phyloP scores from a whole-genome alignment of 768 basidiomycete genomes.

The Calocybe indica region DNA sequence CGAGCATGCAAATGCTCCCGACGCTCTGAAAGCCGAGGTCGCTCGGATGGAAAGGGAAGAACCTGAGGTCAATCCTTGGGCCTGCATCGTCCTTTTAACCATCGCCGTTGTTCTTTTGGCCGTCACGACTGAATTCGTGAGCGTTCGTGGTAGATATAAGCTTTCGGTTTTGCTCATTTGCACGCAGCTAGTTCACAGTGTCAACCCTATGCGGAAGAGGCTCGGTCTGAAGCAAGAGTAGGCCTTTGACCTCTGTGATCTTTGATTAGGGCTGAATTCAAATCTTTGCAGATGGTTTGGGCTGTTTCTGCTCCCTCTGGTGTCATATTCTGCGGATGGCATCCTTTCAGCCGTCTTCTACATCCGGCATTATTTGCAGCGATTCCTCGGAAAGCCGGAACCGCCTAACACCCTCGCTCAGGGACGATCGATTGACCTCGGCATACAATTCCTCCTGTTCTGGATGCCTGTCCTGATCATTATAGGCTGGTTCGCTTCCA shows the following conservation, averaged over 20 bases:
- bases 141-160: conserved; percentile 12
- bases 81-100: conserved; percentile 46
- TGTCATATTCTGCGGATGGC: conserved; percentile 70
- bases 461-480: conserved; percentile 73
- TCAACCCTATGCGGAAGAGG: conserved; percentile 44
- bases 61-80: conserved; percentile 58
- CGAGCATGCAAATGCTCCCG: conserved; percentile 38
- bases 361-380: conserved; percentile 33
- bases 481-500: conserved; percentile 58
- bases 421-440: conserved; percentile 66
- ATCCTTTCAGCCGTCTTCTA: conserved; percentile 53
- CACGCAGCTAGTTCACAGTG: conserved; percentile 53
- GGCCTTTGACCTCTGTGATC: conserved; percentile 9
- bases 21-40: conserved; percentile 35
- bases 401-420: conserved; percentile 54
- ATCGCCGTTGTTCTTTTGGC: conserved; percentile 55
- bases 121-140: conserved; percentile 62
- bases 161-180: background rate
- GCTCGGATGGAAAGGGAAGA: conserved; percentile 29
- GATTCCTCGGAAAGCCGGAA: conserved; percentile 30
- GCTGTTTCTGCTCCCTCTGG: conserved; percentile 60
- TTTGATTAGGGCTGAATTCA: conserved; percentile 3
- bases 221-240: conserved; percentile 45
- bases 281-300: conserved; percentile 59
- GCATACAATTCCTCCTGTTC: conserved; percentile 75